A percentile compares a stretch with the other conserved stretches of the same genome.
These are phyloP conservation scores for Tilletia setariae DNA, from an alignment of 1,284 basidiomycete genomes.

Conservation along the genomic window DNA sequence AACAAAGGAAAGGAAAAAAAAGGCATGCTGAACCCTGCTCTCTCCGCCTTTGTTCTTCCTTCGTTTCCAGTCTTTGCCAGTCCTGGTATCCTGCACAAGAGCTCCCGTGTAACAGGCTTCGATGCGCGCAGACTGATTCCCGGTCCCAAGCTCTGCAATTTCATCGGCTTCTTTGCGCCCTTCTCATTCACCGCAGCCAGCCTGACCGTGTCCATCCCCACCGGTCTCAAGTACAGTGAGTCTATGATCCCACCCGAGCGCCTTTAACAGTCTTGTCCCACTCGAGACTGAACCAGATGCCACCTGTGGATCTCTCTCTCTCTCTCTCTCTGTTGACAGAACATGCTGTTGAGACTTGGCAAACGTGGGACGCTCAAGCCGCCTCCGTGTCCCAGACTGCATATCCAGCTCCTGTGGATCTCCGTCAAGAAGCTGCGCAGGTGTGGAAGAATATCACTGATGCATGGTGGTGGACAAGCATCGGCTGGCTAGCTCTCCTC, in stretches of 20 bases:
- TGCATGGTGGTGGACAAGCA: conserved; percentile 9
- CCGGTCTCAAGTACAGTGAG: conserved; percentile 10
- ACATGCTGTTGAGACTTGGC: not conserved
- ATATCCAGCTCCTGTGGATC: not conserved
- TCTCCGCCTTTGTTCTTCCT: not conserved
- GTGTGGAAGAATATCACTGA: conserved; percentile 10
- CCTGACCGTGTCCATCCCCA: not conserved
- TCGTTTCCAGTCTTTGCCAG: conserved; percentile 7
- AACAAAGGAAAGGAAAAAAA: too few relatives aligned
- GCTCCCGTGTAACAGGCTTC: not conserved
- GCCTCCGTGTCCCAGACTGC: not conserved
- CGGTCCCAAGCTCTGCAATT: conserved; percentile 11
- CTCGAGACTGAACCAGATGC: too few relatives aligned
- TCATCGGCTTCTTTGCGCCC: conserved; percentile 9
- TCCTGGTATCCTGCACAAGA: conserved; percentile 3
- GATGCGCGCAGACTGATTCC: conserved; percentile 2
- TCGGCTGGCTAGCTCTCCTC: not conserved
- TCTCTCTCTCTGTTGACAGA: not conserved
- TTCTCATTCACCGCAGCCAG: not conserved
- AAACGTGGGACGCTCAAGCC: not conserved
- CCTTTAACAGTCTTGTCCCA: too few relatives aligned
- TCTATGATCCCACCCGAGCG: not conserved
- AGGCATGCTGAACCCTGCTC: too few relatives aligned
- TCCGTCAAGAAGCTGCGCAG: not conserved
- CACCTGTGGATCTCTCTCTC: too few relatives aligned